These are phyloP conservation scores for Fusarium coffeatum DNA, from an alignment of 2,329 filamentous ascomycete genomes.

Conservation along the genomic window DNA sequence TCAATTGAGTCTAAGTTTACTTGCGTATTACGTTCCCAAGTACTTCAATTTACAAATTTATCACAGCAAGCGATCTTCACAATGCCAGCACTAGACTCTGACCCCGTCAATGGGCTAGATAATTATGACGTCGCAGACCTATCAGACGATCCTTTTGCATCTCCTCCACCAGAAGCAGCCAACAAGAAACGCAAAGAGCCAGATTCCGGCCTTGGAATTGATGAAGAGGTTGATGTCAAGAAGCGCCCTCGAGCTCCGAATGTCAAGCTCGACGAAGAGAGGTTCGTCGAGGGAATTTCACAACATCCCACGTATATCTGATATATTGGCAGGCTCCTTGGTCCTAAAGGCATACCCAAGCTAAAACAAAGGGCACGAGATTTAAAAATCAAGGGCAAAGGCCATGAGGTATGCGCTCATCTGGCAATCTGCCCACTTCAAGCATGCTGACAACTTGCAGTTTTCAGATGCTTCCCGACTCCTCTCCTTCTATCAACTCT, in stretches of 20 bases:
- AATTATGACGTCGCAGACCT: slow-evolving; percentile 76
- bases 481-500: slow-evolving; percentile 91
- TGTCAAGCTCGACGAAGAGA: slow-evolving; percentile 87
- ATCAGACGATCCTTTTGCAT: slow-evolving; percentile 60
- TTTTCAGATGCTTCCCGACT: slow-evolving; percentile 86
- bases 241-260: slow-evolving; percentile 78
- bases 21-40: background rate
- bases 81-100: slow-evolving; percentile 42
- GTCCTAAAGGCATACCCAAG: slow-evolving; percentile 83
- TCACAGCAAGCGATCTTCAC: background rate
- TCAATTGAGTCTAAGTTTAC: background rate
- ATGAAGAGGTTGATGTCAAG: slow-evolving; percentile 84
- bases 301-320: background rate
- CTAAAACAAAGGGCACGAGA: slow-evolving; percentile 77
- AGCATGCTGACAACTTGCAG: slow-evolving; percentile 54
- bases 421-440: background rate
- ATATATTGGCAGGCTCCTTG: slow-evolving; percentile 72
- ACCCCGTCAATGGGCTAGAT: slow-evolving; percentile 67
- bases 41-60: background rate
- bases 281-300: slow-evolving; percentile 57
- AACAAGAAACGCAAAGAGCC: slow-evolving; percentile 62
- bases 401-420: slow-evolving; percentile 77
- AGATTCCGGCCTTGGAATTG: slow-evolving; percentile 75
- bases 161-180: slow-evolving; percentile 56
- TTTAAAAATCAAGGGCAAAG: slow-evolving; percentile 89